phyloP scores from a whole-genome alignment of 2,329 filamentous ascomycete species.

The Colletotrichum sp. region DNA sequence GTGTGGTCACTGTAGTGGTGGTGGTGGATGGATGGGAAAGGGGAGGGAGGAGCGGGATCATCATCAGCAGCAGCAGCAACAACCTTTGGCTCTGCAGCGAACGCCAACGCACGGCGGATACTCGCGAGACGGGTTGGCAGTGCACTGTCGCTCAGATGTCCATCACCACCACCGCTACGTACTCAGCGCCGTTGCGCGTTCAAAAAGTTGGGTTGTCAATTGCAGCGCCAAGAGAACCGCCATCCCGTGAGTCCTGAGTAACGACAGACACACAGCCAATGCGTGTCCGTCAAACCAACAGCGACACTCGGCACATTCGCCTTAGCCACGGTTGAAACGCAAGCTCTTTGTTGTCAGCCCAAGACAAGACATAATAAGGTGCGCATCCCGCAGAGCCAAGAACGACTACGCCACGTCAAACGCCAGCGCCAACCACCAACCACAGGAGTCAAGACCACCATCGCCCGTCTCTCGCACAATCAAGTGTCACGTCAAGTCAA shows the following conservation, averaged over 20 bases:
- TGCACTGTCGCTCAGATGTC: neutral
- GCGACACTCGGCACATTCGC: neutral
- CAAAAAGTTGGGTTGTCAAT: neutral
- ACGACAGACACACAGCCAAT: neutral
- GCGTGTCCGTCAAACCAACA: neutral
- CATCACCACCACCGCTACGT: neutral
- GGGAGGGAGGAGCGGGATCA: neutral
- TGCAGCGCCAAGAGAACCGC: neutral
- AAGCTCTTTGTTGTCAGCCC: neutral
- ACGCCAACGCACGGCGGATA: neutral
- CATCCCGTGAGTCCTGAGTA: neutral
- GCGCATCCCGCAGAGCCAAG: neutral
- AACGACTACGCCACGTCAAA: neutral
- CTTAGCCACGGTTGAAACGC: conserved; percentile 1
- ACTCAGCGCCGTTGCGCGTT: neutral
- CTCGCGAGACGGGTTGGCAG: neutral
- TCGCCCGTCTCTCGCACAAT: neutral
- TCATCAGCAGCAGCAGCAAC: neutral
- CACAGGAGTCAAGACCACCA: neutral
- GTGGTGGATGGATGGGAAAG: neutral
- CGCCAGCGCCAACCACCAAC: neutral
- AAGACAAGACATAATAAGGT: neutral
- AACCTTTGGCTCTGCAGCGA: neutral
- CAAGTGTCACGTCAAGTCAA: neutral
- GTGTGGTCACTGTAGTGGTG: neutral